A percentile compares a stretch with the other conserved stretches of the same genome.
phyloP scores from a whole-genome alignment of 1,139 yeast genomes.

The Debaryomyces sp. region DNA sequence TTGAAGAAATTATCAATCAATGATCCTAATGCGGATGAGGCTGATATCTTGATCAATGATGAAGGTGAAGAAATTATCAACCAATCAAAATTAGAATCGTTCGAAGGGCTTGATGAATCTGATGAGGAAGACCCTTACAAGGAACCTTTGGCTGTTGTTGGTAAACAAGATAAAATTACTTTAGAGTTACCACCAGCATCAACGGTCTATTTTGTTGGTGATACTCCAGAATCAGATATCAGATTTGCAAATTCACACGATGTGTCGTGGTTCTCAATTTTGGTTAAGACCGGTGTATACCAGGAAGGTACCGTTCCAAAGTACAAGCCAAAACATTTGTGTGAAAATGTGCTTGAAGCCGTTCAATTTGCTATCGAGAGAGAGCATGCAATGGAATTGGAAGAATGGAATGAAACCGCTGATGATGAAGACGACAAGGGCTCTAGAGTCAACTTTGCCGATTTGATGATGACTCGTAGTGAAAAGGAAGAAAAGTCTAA shows the following conservation, averaged over 20 bases:
- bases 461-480: conserved; percentile 52
- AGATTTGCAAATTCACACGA: conserved; percentile 87
- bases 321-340: conserved; percentile 72
- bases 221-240: conserved; percentile 90
- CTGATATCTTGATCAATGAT: conserved; percentile 50
- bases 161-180: conserved; percentile 40
- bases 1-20: conserved; percentile 55
- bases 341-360: conserved; percentile 77
- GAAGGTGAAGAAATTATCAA: conserved; percentile 53
- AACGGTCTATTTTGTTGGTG: conserved; percentile 87
- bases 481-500: conserved; percentile 24
- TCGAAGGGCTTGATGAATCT: conserved; percentile 31
- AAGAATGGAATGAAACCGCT: conserved; percentile 68
- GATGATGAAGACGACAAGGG: conserved; percentile 34
- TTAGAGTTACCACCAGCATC: conserved; percentile 79
- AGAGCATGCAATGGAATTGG: conserved; percentile 70
- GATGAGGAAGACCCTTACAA: conserved; percentile 18
- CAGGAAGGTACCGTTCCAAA: conserved; percentile 79
- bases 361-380: conserved; percentile 82
- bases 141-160: conserved; percentile 31
- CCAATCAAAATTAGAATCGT: conserved; percentile 45
- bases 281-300: conserved; percentile 87
- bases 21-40: conserved; percentile 49
- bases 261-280: conserved; percentile 78
- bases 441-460: conserved; percentile 47